These are phyloP conservation scores for Globisporangium okanoganense DNA, from an alignment of 352 stramenopile genomes.

Conservation along the genomic window DNA sequence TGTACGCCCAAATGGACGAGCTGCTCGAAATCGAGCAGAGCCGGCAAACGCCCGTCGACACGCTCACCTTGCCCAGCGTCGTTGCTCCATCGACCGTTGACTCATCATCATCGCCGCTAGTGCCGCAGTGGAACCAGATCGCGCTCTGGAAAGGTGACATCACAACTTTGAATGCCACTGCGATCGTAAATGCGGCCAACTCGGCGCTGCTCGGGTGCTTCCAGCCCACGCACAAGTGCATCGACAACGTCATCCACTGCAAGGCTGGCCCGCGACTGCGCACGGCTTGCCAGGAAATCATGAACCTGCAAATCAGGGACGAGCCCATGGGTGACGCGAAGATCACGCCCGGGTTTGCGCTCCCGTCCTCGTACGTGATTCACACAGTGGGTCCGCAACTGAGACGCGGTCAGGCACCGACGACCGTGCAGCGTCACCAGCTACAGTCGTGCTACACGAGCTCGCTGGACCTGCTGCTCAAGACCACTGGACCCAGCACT, in stretches of 20 bases:
- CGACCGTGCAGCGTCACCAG: constrained; percentile 22
- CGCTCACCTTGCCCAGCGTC: constrained; percentile 13
- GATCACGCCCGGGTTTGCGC: constrained; percentile 50
- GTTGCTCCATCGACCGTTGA: background rate
- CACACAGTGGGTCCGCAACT: constrained; percentile 65
- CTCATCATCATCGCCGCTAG: background rate
- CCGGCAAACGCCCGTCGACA: constrained; percentile 21
- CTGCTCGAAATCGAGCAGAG: constrained; percentile 19
- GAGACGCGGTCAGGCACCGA: constrained; percentile 21
- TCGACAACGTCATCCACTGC: constrained; percentile 75
- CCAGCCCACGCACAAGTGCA: constrained; percentile 61
- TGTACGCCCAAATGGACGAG: constrained; percentile 24
- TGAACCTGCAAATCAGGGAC: constrained; percentile 30
- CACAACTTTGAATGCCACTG: constrained; percentile 48
- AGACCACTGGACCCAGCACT: constrained; percentile 15
- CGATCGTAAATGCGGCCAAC: constrained; percentile 72
- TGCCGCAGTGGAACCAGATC: constrained; percentile 27
- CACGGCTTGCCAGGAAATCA: constrained; percentile 45
- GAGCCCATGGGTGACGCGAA: constrained; percentile 43
- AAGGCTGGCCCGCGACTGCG: constrained; percentile 53
- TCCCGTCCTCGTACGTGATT: constrained; percentile 49
- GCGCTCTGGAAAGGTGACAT: constrained; percentile 68
- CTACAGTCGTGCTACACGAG: constrained; percentile 47
- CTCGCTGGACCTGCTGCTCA: constrained; percentile 43
- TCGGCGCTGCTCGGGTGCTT: constrained; percentile 65